A percentile compares a stretch with the other conserved stretches of the same genome.
Conservation (phyloP, 78 protist species). For the Salpingoeca rosetta region DNA sequence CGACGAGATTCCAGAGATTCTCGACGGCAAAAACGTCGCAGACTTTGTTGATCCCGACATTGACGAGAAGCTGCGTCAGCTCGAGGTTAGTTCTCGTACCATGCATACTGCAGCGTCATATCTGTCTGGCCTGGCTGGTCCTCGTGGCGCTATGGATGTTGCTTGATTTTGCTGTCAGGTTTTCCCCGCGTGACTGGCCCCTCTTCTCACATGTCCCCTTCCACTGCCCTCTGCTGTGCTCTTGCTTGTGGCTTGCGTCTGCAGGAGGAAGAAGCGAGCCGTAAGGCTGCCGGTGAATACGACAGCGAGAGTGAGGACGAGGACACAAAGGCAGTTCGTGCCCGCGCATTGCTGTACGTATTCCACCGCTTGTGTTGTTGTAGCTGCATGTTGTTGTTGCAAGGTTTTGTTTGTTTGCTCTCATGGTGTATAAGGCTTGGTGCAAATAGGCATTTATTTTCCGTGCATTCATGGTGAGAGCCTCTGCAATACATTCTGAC, state of each 20-base stretch:
- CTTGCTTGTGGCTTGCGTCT: background rate
- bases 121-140: slow-evolving; percentile 18
- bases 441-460: too few species aligned
- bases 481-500: too few species aligned
- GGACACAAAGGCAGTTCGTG: background rate
- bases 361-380: too few species aligned
- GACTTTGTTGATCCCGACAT: slow-evolving; percentile 96
- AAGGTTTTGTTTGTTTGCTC: too few species aligned
- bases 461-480: too few species aligned
- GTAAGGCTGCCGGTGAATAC: slow-evolving; percentile 6
- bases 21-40: slow-evolving; percentile 93
- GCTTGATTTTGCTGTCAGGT: background rate
- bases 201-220: background rate
- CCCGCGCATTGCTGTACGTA: background rate
- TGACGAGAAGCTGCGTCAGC: slow-evolving; percentile 52
- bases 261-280: background rate
- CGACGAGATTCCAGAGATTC: slow-evolving; percentile 95
- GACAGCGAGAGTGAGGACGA: background rate
- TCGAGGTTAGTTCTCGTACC: slow-evolving; percentile 39
- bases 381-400: too few species aligned
- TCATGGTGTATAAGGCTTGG: too few species aligned
- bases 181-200: slow-evolving; percentile 8
- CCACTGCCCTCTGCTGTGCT: slow-evolving; percentile 5
- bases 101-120: background rate
- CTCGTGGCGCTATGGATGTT: background rate